Conservation (phyloP, 495 filamentous ascomycete species). For the Podospora sp. region DNA sequence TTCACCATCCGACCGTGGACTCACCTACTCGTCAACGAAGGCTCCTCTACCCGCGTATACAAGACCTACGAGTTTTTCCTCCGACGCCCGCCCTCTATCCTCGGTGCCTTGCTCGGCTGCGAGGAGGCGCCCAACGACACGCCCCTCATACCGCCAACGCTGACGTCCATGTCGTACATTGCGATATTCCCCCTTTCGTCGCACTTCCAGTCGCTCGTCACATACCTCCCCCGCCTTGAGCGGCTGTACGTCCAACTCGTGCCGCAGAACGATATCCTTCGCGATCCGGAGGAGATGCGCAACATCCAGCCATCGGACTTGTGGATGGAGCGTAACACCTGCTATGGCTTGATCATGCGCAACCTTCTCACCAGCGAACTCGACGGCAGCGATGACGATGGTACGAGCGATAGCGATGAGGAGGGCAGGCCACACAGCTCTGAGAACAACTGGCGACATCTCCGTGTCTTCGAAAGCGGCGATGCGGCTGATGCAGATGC, state of each 20-base stretch:
- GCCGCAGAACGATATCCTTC: conserved; percentile 42
- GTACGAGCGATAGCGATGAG: neutral
- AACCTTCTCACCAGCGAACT: conserved; percentile 33
- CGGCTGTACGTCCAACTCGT: conserved; percentile 49
- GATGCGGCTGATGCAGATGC: conserved; percentile 46
- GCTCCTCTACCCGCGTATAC: conserved; percentile 42
- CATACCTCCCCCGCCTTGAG: conserved; percentile 43
- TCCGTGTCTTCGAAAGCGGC: conserved; percentile 48
- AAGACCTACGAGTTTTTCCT: conserved; percentile 44
- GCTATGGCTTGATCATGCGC: conserved; percentile 44
- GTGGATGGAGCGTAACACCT: conserved; percentile 50
- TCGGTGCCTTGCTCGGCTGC: conserved; percentile 41
- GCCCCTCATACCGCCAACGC: conserved; percentile 37
- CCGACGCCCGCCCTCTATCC: conserved; percentile 43
- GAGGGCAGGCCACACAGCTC: conserved; percentile 6
- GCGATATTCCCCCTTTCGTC: conserved; percentile 48
- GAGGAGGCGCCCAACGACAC: conserved; percentile 36
- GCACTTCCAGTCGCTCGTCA: conserved; percentile 41
- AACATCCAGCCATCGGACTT: conserved; percentile 42
- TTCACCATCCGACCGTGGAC: conserved; percentile 47
- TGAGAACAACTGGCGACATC: conserved; percentile 37
- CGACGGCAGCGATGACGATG: neutral
- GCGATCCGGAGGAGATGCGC: conserved; percentile 40
- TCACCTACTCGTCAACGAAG: conserved; percentile 48
- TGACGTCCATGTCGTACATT: conserved; percentile 50